A percentile compares a stretch with the other conserved stretches of the same genome.
These are phyloP conservation scores for Oehlia diaphana DNA, from an alignment of 192 early-diverging fungal species.

Conservation along the genomic window DNA sequence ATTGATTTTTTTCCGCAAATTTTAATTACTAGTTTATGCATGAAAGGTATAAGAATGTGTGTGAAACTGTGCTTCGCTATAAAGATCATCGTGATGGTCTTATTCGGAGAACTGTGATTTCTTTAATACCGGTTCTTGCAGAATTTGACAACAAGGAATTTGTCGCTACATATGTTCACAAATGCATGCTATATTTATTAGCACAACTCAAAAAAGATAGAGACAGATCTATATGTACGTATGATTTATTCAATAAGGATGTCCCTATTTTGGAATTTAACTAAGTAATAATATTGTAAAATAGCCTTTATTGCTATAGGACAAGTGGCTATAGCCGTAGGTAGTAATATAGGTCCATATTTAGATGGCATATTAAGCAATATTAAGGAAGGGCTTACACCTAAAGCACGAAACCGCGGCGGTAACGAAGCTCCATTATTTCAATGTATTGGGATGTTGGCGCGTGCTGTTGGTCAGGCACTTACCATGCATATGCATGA, in stretches of 20 bases:
- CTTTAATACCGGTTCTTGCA: conserved; percentile 81
- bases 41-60: conserved; percentile 69
- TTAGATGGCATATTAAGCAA: conserved; percentile 74
- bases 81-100: conserved; percentile 77
- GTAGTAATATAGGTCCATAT: conserved; percentile 74
- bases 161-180: conserved; percentile 63
- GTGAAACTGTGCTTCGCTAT: conserved; percentile 74
- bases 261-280: not conserved
- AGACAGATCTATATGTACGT: conserved; percentile 57
- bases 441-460: conserved; percentile 86
- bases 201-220: conserved; percentile 68
- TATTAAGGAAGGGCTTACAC: conserved; percentile 72
- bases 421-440: conserved; percentile 68
- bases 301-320: conserved; percentile 85
- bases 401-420: conserved; percentile 61
- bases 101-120: conserved; percentile 80
- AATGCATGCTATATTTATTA: conserved; percentile 74
- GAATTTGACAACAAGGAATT: conserved; percentile 75
- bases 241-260: not conserved
- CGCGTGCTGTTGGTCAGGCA: conserved; percentile 86
- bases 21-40: conserved; percentile 73
- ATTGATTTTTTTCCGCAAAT: not conserved
- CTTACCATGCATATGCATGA: conserved; percentile 87
- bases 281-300: not conserved
- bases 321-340: conserved; percentile 77